These are phyloP conservation scores for Russula griseocarnosa DNA, from an alignment of 768 basidiomycete genomes.

Conservation along the genomic window DNA sequence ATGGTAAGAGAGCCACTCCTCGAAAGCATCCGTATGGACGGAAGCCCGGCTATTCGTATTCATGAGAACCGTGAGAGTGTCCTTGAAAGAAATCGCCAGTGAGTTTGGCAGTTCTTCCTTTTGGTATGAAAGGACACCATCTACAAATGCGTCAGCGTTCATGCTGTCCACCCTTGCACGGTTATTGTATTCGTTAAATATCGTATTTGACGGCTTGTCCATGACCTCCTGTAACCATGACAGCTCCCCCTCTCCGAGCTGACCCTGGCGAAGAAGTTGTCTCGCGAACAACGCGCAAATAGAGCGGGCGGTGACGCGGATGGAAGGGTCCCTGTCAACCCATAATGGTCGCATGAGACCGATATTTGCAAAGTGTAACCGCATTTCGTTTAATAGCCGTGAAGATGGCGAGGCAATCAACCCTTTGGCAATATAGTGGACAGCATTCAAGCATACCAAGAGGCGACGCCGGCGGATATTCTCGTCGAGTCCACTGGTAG, in stretches of 20 bases:
- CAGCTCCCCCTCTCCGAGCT: background rate
- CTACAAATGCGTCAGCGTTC: background rate
- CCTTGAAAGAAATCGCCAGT: background rate
- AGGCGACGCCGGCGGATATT: background rate
- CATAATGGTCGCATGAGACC: background rate
- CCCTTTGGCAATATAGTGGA: background rate
- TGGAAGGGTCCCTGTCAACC: background rate
- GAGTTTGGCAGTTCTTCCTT: background rate
- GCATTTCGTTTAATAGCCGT: background rate
- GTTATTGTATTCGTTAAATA: background rate
- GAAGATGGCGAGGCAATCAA: background rate
- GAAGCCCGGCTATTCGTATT: background rate
- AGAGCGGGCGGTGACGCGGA: slow-evolving; percentile 4
- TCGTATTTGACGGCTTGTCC: background rate
- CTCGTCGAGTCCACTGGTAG: slow-evolving; percentile 1
- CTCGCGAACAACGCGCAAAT: slow-evolving; percentile 2
- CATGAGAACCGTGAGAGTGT: slow-evolving; percentile 14
- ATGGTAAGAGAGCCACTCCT: background rate
- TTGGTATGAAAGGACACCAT: background rate
- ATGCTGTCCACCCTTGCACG: background rate
- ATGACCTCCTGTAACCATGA: background rate
- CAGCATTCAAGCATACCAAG: background rate
- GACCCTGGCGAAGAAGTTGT: background rate
- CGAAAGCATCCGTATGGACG: background rate
- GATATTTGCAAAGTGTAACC: background rate